These are phyloP conservation scores for Nadsonia commutata DNA, from an alignment of 1,139 yeast species.

Conservation along the genomic window DNA sequence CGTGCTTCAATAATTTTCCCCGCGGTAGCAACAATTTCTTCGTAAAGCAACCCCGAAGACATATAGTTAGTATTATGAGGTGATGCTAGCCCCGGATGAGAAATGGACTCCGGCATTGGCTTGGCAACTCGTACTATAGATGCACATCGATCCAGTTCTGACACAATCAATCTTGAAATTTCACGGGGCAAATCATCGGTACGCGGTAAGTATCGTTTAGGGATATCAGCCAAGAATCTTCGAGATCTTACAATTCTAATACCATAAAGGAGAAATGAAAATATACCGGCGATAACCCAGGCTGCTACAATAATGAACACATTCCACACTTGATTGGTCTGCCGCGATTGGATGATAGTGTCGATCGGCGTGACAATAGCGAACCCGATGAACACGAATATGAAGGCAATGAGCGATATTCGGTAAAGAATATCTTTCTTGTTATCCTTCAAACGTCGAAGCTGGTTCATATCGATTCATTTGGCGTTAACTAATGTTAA, in stretches of 20 bases:
- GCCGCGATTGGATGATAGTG: slow-evolving; percentile 50
- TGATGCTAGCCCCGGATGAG: slow-evolving; percentile 48
- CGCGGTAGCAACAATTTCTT: slow-evolving; percentile 37
- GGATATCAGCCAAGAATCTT: slow-evolving; percentile 56
- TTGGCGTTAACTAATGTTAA: too few species aligned
- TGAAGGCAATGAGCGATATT: slow-evolving; percentile 36
- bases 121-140: slow-evolving; percentile 34
- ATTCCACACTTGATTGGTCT: slow-evolving; percentile 45
- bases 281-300: slow-evolving; percentile 43
- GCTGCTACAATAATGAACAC: slow-evolving; percentile 64
- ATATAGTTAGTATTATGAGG: slow-evolving; percentile 27
- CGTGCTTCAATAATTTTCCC: slow-evolving; percentile 26
- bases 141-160: slow-evolving; percentile 32
- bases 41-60: slow-evolving; percentile 45
- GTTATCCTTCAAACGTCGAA: slow-evolving; percentile 2
- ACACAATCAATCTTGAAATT: slow-evolving; percentile 29
- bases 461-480: too few species aligned
- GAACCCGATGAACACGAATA: slow-evolving; percentile 39
- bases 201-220: slow-evolving; percentile 59
- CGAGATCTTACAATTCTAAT: slow-evolving; percentile 44
- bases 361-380: slow-evolving; percentile 62
- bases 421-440: slow-evolving; percentile 31
- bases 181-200: slow-evolving; percentile 46
- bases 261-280: slow-evolving; percentile 33
- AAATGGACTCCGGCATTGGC: slow-evolving; percentile 25